Evolutionary conservation across 208 protist genomes (phyloP), one percentile per base, ranked within the genome.

Genomic region (Trypanosoma cruzi): DNA sequence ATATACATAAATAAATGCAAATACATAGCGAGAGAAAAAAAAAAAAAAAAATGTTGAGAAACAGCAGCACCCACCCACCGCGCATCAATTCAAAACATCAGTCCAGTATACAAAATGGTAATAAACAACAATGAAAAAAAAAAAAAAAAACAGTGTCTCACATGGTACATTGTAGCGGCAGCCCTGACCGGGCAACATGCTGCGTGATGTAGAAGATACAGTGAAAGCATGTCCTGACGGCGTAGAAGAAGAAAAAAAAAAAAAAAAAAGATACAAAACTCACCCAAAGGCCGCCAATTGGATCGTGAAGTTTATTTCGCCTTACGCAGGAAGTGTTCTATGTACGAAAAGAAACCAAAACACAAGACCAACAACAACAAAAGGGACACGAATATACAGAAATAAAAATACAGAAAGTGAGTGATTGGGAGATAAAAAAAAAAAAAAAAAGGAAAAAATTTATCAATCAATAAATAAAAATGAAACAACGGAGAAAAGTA

Each of bases 1-100:
- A 48, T 48, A 24, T 62, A 62, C 46, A 62, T 48, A 62, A 48
- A 46, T 22, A 48, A 40, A 48, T n/a, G n/a, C n/a, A n/a, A n/a
- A n/a, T n/a, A n/a, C n/a, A n/a, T n/a, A n/a, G 31, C n/a, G 2
- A 16, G 5, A 54, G 53, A 34, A n/a, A 54, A 7, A 53, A 4
- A 54, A 64, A 36, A 31, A 37, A 7, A 53, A 36, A 16, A 54
- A n/a, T 26, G 49, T 54, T 54, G 20, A 54, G 24, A 26, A 54
- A 29, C 18, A n/a, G 20, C 49, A 13, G 48, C 48, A 26, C n/a
- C 48, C 48, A 52, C 48, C 22, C 48, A n/a, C 16, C 22, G 22
- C 22, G 48, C 22, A 52, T 28, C 22, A 11, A 11, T 6, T 18
- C 4, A 11, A 52, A 28, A 52, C 48, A 22, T 52, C n/a, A 52